Percentiles rank a stretch among this genome's conserved stretches.
Conservation (phyloP, 176 grass and related monocot genomes). For the Oryza rufipogon region DNA sequence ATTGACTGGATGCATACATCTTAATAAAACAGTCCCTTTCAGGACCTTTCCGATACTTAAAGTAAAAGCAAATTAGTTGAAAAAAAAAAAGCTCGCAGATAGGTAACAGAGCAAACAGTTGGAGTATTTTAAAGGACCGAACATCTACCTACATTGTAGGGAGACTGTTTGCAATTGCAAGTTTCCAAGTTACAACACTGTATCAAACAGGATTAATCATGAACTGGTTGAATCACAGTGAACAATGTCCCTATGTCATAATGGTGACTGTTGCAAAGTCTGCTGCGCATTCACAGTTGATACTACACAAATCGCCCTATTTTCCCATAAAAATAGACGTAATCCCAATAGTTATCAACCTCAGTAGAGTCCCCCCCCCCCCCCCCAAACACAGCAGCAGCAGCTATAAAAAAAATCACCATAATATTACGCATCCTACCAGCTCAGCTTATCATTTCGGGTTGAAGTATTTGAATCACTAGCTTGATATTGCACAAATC, state of each 20-base stretch:
- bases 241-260: not conserved
- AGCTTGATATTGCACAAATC: not conserved
- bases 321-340: not conserved
- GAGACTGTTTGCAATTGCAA: constrained; percentile 1
- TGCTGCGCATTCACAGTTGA: not conserved
- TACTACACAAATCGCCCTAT: not conserved
- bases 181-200: not conserved
- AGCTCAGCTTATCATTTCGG: constrained; percentile 26
- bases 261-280: not conserved
- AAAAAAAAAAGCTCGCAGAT: not conserved
- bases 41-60: not conserved
- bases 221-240: not conserved
- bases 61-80: constrained; percentile 28
- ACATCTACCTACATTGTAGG: not conserved
- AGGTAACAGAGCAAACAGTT: not conserved
- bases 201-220: not conserved
- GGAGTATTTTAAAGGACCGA: constrained; percentile 5
- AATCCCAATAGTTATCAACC: not conserved
- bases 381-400: constrained; percentile 6
- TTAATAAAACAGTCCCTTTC: not conserved
- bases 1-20: not conserved
- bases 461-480: not conserved
- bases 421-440: not conserved
- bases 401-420: not conserved
- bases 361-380: not conserved